These are phyloP conservation scores for Epicoccum sorghinum DNA, from an alignment of 2,329 filamentous ascomycete species.

Conservation along the genomic window DNA sequence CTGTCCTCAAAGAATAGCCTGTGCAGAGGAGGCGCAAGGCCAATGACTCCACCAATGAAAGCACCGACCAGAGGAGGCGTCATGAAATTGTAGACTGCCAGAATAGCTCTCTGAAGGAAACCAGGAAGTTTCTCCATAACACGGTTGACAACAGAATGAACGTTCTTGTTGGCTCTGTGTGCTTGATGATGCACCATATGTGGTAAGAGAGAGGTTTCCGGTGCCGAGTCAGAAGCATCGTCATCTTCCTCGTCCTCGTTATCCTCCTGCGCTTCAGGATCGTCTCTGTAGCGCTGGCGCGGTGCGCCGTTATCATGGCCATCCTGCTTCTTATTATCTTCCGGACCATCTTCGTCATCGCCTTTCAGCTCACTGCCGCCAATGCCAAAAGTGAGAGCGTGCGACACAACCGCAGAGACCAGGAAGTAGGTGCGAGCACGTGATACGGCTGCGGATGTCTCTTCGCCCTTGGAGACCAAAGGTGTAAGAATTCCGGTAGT, in stretches of 20 bases:
- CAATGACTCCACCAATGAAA: slow-evolving; percentile 63
- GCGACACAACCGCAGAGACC: slow-evolving; percentile 68
- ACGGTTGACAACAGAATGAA: slow-evolving; percentile 25
- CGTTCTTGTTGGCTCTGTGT: slow-evolving; percentile 41
- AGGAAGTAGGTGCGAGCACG: slow-evolving; percentile 70
- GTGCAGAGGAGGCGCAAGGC: slow-evolving; percentile 65
- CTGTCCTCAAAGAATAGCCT: slow-evolving; percentile 65
- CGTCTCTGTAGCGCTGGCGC: slow-evolving; percentile 14
- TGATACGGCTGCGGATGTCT: slow-evolving; percentile 56
- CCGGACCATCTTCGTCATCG: slow-evolving; percentile 47
- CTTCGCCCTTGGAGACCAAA: slow-evolving; percentile 54
- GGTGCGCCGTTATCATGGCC: slow-evolving; percentile 6
- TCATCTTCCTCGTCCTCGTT: slow-evolving; percentile 30
- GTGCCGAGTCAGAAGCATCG: slow-evolving; percentile 31
- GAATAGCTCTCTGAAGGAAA: slow-evolving; percentile 49
- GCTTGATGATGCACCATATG: slow-evolving; percentile 44
- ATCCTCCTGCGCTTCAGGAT: slow-evolving; percentile 21
- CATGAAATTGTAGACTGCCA: slow-evolving; percentile 58
- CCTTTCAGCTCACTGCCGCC: slow-evolving; percentile 64
- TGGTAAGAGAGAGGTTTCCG: slow-evolving; percentile 59
- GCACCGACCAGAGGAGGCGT: slow-evolving; percentile 69
- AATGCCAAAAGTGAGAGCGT: slow-evolving; percentile 68
- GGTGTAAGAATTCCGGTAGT: slow-evolving; percentile 62
- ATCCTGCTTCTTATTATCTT: slow-evolving; percentile 32
- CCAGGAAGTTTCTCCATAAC: slow-evolving; percentile 36